Evolutionary conservation across 2,329 filamentous ascomycete genomes (phyloP), one percentile per base, ranked within the genome.

Genomic region (Claviceps capensis): DNA sequence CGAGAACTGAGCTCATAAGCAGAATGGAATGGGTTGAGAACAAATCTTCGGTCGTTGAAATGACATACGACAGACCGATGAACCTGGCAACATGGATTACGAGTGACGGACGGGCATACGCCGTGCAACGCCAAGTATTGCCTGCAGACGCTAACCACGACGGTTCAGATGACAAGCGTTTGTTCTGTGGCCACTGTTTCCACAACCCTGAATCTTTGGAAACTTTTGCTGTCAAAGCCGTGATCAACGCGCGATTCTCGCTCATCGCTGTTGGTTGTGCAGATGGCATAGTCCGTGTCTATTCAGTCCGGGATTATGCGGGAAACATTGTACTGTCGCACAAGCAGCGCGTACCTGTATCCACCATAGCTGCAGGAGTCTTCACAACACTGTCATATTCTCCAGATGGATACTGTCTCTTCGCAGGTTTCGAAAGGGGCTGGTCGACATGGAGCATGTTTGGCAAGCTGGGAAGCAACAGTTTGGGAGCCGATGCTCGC

Each of bases 401-500:
- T 1, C 89, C 91, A 0, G 93, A 98, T 65, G 93, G 93, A 17
- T 96, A 97, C 66, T 95, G 90, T 65, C 76, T 98, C 8, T 96
- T 98, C 67, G 89, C 86, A 44, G 93, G 91, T 1, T 97, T 91
- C 62, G 84, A 93, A 61, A 82, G 84, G 53, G 94, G 93, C 0
- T 98, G 93, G 93, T 85, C 87, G 4, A 91, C 83, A 47, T 98
- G 91, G 91, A 97, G 91, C 65, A 93, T 97, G 40, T 98, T 95
- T 67, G 93, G 93, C 37, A 96, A 95, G 66, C 78, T 85, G 2
- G 84, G 89, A 14, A 89, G 85, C 52, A 88, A 82, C 59, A 95
- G 88, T 63, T 97, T 97, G 64, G 75, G 77, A 6, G 75, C 79
- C 13, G 86, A 95, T 60, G 72, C 74, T 26, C 68, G 71, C 2